Percentiles rank a stretch among this genome's conserved stretches.
These are phyloP conservation scores for Croton laevigatus DNA, from an alignment of 441 rosid species.

Conservation along the genomic window DNA sequence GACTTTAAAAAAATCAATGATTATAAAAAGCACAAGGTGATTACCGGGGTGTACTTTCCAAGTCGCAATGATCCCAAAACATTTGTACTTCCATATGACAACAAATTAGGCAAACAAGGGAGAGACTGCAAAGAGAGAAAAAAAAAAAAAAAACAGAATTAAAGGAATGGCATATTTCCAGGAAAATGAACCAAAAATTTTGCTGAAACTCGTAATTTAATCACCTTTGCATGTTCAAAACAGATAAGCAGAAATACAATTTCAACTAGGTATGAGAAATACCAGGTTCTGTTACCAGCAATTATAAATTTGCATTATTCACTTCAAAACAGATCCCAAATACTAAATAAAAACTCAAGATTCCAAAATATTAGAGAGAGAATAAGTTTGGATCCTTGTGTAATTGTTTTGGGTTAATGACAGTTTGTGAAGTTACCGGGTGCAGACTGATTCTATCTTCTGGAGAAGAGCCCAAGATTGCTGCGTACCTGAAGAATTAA, in stretches of 20 bases:
- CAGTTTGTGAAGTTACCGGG: conserved; percentile 43
- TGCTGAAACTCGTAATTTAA: background rate
- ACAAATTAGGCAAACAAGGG: conserved; percentile 68
- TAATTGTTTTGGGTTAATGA: background rate
- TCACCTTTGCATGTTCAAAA: background rate
- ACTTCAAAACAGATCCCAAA: background rate
- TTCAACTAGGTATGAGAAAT: background rate
- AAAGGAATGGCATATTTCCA: background rate
- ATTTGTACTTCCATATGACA: conserved; percentile 39
- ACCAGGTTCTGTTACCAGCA: background rate
- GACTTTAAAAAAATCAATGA: conserved; percentile 15
- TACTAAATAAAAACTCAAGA: background rate
- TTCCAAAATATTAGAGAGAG: background rate
- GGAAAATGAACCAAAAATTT: conserved; percentile 1
- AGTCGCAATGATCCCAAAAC: conserved; percentile 59
- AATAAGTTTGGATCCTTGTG: background rate
- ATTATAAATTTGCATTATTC: background rate
- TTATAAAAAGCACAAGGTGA: conserved; percentile 21
- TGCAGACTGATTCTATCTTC: conserved; percentile 42
- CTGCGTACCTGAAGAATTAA: conserved; percentile 61
- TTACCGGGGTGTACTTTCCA: conserved; percentile 73
- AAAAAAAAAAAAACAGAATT: conserved; percentile 16
- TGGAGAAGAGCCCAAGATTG: conserved; percentile 70
- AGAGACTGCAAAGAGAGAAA: conserved; percentile 46
- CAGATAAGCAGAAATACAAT: background rate